phyloP scores from a whole-genome alignment of 345 rosid genomes.

The Eucalyptus tenuipes region DNA sequence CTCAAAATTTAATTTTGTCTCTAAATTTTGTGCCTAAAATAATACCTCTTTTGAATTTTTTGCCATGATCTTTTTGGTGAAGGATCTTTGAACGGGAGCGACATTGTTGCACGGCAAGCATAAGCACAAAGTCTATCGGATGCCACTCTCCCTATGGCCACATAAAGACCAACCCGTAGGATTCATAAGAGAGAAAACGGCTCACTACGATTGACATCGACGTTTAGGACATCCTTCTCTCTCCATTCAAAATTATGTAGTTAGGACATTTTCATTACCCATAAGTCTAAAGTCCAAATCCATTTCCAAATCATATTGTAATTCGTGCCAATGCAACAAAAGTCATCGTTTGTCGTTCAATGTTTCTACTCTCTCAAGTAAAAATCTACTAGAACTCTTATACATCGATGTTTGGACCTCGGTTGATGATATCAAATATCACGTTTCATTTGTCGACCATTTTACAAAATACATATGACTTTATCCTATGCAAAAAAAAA shows the following conservation, averaged over 20 bases:
- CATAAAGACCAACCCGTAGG: not conserved
- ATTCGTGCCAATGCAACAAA: not conserved
- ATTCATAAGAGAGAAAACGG: not conserved
- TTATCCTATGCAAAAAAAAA: not conserved
- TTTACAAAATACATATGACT: not conserved
- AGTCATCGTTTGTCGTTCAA: not conserved
- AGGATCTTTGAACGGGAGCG: not conserved
- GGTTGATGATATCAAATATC: not conserved
- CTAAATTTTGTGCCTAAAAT: not conserved
- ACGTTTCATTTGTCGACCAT: not conserved
- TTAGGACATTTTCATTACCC: not conserved
- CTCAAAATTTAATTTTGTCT: too few species aligned
- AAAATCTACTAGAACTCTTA: not conserved
- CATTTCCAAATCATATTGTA: not conserved
- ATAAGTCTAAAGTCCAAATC: not conserved
- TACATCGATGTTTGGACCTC: not conserved
- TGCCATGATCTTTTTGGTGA: not conserved
- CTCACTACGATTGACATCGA: not conserved
- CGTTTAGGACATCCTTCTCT: not conserved
- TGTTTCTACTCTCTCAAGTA: not conserved
- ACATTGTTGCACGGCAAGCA: not conserved
- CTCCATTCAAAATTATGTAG: not conserved
- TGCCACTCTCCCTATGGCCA: not conserved
- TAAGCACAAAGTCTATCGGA: not conserved
- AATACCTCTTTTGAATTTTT: not conserved